A percentile compares a stretch with the other conserved stretches of the same genome.
Evolutionary conservation across 1,284 basidiomycete species (phyloP).

Genomic region (Ceratobasidium sp.): DNA sequence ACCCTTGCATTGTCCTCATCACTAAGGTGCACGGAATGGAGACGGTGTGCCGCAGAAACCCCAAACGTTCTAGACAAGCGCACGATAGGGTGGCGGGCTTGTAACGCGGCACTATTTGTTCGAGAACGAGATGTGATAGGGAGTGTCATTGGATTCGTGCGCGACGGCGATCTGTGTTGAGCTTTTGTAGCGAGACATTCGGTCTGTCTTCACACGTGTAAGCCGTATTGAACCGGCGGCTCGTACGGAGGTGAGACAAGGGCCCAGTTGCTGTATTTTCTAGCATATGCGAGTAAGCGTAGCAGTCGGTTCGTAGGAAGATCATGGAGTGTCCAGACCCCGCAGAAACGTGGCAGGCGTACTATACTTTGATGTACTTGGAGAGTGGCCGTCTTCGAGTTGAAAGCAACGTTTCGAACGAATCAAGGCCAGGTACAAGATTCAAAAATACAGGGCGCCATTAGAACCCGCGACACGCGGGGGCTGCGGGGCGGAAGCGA

Average conservation of each 20-base stretch:
- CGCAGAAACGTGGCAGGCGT: too few species aligned
- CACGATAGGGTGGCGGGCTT: constrained; percentile 1
- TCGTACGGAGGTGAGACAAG: constrained; percentile 13
- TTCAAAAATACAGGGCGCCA: too few species aligned
- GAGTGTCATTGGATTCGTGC: constrained; percentile 1
- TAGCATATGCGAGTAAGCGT: neutral
- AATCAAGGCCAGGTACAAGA: too few species aligned
- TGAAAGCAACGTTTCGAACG: too few species aligned
- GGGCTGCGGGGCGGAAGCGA: too few species aligned
- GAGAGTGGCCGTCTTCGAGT: too few species aligned
- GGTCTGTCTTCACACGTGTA: constrained; percentile 17
- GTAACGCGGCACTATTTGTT: neutral
- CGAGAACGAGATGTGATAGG: constrained; percentile 1
- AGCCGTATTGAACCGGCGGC: constrained; percentile 8
- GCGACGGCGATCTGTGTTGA: too few species aligned
- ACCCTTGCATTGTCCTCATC: constrained; percentile 23
- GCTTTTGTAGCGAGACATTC: neutral
- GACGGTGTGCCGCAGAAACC: constrained; percentile 17
- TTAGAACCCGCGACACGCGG: too few species aligned
- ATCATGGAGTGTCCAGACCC: too few species aligned
- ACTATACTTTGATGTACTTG: too few species aligned
- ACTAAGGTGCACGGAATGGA: constrained; percentile 18
- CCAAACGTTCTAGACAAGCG: constrained; percentile 17
- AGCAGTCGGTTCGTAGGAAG: neutral
- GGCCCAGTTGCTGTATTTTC: neutral